Evolutionary conservation across 106 monocot genomes (phyloP).

Genomic region (Iris macrosiphon): DNA sequence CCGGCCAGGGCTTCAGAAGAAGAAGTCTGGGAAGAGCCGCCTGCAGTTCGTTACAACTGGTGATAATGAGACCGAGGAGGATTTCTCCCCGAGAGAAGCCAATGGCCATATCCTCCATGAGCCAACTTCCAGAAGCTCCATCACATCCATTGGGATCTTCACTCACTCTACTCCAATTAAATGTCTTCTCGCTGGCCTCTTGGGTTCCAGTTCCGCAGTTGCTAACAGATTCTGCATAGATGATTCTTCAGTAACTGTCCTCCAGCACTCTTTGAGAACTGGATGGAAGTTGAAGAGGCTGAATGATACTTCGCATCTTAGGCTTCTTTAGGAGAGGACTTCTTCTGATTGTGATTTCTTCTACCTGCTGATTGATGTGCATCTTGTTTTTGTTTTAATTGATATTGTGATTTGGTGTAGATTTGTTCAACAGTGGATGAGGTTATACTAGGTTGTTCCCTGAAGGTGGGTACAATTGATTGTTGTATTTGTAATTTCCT

Average conservation of each 20-base stretch:
- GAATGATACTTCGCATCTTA: constrained; percentile 95
- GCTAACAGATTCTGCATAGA: constrained; percentile 69
- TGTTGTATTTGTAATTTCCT: neutral
- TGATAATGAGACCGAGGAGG: constrained; percentile 75
- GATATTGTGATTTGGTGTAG: neutral
- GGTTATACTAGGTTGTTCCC: neutral
- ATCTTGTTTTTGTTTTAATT: neutral
- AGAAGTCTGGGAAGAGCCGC: constrained; percentile 91
- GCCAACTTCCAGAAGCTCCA: constrained; percentile 12
- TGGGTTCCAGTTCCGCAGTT: constrained; percentile 54
- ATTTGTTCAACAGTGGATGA: neutral
- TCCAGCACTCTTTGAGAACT: constrained; percentile 62
- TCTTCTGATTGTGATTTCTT: neutral
- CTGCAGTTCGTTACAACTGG: constrained; percentile 84
- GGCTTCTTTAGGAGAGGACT: constrained; percentile 45
- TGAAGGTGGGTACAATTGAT: neutral
- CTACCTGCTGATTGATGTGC: no score
- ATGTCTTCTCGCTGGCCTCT: constrained; percentile 68
- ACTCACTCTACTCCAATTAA: constrained; percentile 81
- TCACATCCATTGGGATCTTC: constrained; percentile 63
- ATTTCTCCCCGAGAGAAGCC: constrained; percentile 47
- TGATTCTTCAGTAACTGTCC: constrained; percentile 83
- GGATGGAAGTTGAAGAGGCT: constrained; percentile 90
- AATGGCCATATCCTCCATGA: constrained; percentile 16
- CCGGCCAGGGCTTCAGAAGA: constrained; percentile 52